Evolutionary conservation across 1,284 basidiomycete genomes (phyloP).

Genomic region (Cutaneotrichosporon sp.): DNA sequence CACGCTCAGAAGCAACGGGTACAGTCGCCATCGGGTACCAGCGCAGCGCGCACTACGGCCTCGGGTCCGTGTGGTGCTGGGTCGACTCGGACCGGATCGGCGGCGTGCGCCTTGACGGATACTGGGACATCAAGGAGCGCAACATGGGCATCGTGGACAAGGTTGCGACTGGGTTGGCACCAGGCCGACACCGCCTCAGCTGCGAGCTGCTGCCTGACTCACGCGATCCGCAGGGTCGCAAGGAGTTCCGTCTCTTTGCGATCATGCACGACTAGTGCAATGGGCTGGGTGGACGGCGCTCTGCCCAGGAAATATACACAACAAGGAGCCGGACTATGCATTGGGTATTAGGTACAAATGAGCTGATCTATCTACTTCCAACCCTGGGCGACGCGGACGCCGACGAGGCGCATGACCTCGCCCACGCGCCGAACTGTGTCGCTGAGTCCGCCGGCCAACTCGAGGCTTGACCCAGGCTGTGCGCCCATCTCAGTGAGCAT

Average conservation of each 20-base stretch:
- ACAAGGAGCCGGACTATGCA: neutral
- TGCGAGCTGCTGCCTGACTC: conserved; percentile 24
- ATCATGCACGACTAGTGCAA: conserved; percentile 24
- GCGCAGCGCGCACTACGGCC: conserved; percentile 39
- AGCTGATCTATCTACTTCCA: conserved; percentile 28
- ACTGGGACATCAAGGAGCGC: conserved; percentile 34
- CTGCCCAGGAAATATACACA: neutral
- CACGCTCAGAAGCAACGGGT: conserved; percentile 15
- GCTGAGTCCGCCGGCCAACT: conserved; percentile 5
- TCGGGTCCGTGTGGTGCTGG: conserved; percentile 51
- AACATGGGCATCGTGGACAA: conserved; percentile 28
- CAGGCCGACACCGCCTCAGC: conserved; percentile 19
- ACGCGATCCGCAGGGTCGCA: conserved; percentile 19
- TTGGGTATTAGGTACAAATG: conserved; percentile 1
- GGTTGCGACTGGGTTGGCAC: conserved; percentile 12
- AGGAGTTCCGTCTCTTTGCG: conserved; percentile 23
- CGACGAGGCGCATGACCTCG: conserved; percentile 40
- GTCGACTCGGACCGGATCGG: conserved; percentile 36
- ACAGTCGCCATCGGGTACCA: conserved; percentile 47
- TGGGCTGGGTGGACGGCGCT: neutral
- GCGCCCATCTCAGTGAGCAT: conserved; percentile 14
- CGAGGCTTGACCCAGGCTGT: neutral
- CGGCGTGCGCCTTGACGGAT: conserved; percentile 35
- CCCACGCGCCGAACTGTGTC: conserved; percentile 30
- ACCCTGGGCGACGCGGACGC: conserved; percentile 37